Percentiles rank a stretch among this genome's conserved stretches.
Conservation (phyloP, 441 rosid species). For the Eruca vesicaria region DNA sequence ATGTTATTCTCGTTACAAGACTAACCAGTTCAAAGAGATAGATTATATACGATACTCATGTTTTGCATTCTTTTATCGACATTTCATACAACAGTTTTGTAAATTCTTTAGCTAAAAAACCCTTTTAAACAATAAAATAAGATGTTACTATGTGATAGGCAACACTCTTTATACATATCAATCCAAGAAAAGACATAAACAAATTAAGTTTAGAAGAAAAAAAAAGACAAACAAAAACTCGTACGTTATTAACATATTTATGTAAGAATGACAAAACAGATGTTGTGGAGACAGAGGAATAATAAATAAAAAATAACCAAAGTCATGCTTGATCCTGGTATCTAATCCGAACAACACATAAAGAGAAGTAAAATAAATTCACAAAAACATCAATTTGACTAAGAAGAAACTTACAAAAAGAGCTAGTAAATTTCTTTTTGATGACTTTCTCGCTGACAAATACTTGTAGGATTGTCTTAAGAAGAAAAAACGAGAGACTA, state of each 20-base stretch:
- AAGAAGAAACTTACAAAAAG: neutral
- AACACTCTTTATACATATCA: neutral
- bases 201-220: too few relatives aligned
- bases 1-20: neutral
- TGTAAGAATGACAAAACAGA: neutral
- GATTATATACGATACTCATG: neutral
- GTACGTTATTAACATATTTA: too few relatives aligned
- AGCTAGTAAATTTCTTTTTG: neutral
- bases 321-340: neutral
- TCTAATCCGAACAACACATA: neutral
- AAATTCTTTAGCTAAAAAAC: neutral
- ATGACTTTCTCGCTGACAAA: neutral
- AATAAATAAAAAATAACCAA: neutral
- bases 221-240: too few relatives aligned
- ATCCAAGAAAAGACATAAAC: neutral
- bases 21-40: neutral
- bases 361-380: neutral
- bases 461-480: neutral
- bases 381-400: too few relatives aligned
- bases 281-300: neutral
- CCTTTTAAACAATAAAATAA: neutral
- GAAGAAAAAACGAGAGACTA: neutral
- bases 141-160: neutral
- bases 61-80: neutral
- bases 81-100: neutral